A percentile compares a stretch with the other conserved stretches of the same genome.
Conservation (phyloP, 345 rosid species). For the Gynandropsis gynandra region DNA sequence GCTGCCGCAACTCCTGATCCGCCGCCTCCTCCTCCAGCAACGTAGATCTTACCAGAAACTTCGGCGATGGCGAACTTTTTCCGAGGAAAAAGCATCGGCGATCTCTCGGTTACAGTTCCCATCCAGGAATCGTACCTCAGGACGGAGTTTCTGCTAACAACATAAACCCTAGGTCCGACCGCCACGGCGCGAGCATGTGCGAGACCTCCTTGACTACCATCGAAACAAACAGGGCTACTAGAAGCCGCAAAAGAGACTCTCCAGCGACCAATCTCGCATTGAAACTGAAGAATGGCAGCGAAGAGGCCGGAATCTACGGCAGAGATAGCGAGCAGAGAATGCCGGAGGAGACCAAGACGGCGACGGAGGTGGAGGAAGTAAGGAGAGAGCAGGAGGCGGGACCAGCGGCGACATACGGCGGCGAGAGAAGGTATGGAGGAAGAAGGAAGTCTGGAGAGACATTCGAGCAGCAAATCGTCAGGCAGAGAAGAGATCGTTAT, state of each 20-base stretch:
- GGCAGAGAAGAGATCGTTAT: slow-evolving; percentile 48
- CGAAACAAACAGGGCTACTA: slow-evolving; percentile 13
- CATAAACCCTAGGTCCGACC: slow-evolving; percentile 59
- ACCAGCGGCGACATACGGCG: slow-evolving; percentile 84
- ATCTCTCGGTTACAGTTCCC: slow-evolving; percentile 30
- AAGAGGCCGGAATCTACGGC: slow-evolving; percentile 37
- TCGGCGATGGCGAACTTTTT: slow-evolving; percentile 75
- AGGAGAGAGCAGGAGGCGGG: slow-evolving; percentile 53
- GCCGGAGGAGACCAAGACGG: slow-evolving; percentile 37
- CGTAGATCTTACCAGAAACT: slow-evolving; percentile 54
- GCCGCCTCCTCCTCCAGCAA: slow-evolving; percentile 64
- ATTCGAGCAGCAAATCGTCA: slow-evolving; percentile 71
- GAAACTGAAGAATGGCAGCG: slow-evolving; percentile 40
- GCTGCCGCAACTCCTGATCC: slow-evolving; percentile 41
- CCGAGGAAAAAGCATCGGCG: slow-evolving; percentile 49
- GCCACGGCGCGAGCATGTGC: slow-evolving; percentile 53
- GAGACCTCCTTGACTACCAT: slow-evolving; percentile 24
- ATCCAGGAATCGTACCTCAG: slow-evolving; percentile 66
- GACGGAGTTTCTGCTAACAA: slow-evolving; percentile 41
- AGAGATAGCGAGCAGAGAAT: slow-evolving; percentile 56
- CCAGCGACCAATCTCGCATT: slow-evolving; percentile 27
- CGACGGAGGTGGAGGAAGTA: slow-evolving; percentile 65
- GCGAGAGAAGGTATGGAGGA: slow-evolving; percentile 54
- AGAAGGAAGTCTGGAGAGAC: slow-evolving; percentile 66
- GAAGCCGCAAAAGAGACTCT: slow-evolving; percentile 29